Base-by-base conservation (phyloP, 1,284 basidiomycete species). In the Phylloboletellus chloephorus region DNA sequence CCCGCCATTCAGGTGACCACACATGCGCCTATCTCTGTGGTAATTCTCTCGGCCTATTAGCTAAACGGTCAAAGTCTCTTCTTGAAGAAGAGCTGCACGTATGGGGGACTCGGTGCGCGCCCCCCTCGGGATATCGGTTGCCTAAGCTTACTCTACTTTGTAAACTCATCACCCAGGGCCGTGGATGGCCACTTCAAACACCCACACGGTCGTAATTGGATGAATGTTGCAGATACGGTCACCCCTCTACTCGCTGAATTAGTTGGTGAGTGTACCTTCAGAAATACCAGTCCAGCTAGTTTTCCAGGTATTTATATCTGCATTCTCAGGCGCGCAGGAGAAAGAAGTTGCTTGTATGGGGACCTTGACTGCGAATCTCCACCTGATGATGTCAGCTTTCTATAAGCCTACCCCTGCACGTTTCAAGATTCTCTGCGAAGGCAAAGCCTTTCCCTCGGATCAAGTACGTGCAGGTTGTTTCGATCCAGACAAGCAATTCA, bases 371-470 rank as follows among this genome's bases (percentile, higher is more conserved):
- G 80, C 82, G 54, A 98, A 98, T 69, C 72, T 99, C 44, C 93
- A 98, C 69, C 79, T 92, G 41, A 82, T 98, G 73, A 85, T 98
- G 73, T 80, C 84, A 56, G 83, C 85, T 16, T 98, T 98, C 67
- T 98, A 98, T 68, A 82, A 86, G 41, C 95, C 95, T 3, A 90
- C 88, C 7, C 56, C 75, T 44, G 69, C 72, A 44, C 79, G 91
- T 39, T 93, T 79, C 74, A 98, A 96, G 76, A 94, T 99, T 61
- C 72, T 99, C 44, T 96, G 91, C 65, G 96, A 99, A 70, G 79
- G 82, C 30, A 85, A 79, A 47, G 92, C 94, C 2, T 98, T 98
- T 66, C 94, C 96, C 45, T 95, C 90, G 52, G 95, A 98, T 73
- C 87, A 91, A 68, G 87, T 85, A 50, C 60, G 79, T 67, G 11